Evolutionary conservation across 1,284 basidiomycete species (phyloP), one percentile per base, ranked within the genome.

Genomic region (Caloboletus firmus): DNA sequence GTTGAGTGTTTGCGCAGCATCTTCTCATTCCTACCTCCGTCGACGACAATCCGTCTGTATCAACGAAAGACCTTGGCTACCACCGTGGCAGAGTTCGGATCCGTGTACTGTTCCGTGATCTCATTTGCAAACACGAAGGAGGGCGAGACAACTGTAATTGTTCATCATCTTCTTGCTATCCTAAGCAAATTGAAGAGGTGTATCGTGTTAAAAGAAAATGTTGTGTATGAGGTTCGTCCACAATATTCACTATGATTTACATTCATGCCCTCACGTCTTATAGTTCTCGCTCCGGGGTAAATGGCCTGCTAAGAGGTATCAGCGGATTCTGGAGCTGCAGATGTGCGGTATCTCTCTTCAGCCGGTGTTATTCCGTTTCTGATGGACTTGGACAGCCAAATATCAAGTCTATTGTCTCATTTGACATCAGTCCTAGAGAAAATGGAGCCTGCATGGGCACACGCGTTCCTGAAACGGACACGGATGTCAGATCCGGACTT

Each of bases 401-500:
- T 85, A 35, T 76, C 82, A 3, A 83, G 80, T 59, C 76, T 80
- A 1, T 72, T 90, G 2, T 84, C 84, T 0, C 81, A 89, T 62
- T 68, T 90, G 15, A 76, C 83, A 71, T 85, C 84, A 1, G 77
- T 85, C 7, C 72, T 86, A 6, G 80, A 84, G 54, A 79, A 84
- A 55, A 74, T 90, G 47, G 85, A 90, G 49, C 81, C 83, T 0
- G 74, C 80, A 15, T 95, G 88, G 91, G 80, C 82, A 18, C 80
- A 79, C 28, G 92, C 91, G 0, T 84, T 94, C 57, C 76, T 95
- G 17, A 79, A 80, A 18, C 75, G 91, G 20, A 91, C 91, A 0
- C 78, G 90, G 1, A 82, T 95, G 58, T 73, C 87, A 13, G 91
- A 95, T 66, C 81, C 88, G 0, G 81, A 87, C 57, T 95, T 95